Evolutionary conservation across 768 basidiomycete species (phyloP), one percentile per base, ranked within the genome.

Genomic region (Hericium alpestre): DNA sequence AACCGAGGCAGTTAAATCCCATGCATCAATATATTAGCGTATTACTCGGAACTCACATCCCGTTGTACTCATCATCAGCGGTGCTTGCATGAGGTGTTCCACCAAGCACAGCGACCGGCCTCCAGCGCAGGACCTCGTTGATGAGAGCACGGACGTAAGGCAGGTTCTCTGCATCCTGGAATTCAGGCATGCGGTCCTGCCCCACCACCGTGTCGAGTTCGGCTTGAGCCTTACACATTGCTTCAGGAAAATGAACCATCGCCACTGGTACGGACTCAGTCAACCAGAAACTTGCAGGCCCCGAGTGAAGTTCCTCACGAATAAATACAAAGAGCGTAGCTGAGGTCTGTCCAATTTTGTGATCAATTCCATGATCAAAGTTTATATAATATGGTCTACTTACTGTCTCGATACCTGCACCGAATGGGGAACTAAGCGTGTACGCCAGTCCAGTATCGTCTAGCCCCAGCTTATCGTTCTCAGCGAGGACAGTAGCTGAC

Each of bases 401-500:
- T 41, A 74, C 74, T 40, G 75, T 76, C 51, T 77, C 76, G 16
- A 74, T 75, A 0, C 76, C 77, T 20, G 77, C 77, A 4, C 74
- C 75, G 77, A 78, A 78, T 0, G 77, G 74, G 51, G 73, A 71
- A 6, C 71, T 74, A 18, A 75, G 68, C 1, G 74, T 66, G 63
- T 78, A 78, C 11, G 75, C 76, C 9, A 79, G 61, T 47, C 77
- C 74, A 15, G 76, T 54, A 38, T 76, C 75, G 7, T 62, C 62
- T 71, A 77, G 68, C 1, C 72, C 75, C 37, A 68, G 70, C 59
- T 75, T 66, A 39, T 69, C 62, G 49, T 71, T 68, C 8, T 70
- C 67, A 4, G 65, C 59, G 18, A 76, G 61, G 1, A 72, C 70
- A 56, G 74, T 71, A 0, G 71, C 63, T 7, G 75, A 70, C 18